Evolutionary conservation across 352 stramenopile genomes (phyloP), one percentile per base, ranked within the genome.

Genomic region (Globisporangium radiosum): DNA sequence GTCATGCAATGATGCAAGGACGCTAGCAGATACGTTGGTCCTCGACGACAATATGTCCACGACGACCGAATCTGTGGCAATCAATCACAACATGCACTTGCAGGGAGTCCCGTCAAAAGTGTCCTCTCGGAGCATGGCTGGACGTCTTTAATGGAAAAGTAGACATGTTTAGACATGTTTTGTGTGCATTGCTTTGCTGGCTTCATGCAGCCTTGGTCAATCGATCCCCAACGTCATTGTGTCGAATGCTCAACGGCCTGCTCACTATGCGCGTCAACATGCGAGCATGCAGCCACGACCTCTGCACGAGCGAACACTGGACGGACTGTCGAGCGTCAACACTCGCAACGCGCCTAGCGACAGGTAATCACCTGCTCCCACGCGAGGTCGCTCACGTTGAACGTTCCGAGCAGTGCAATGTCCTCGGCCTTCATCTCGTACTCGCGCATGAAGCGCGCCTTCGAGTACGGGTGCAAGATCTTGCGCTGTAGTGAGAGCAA

Each of bases 291-390:
- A 33, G 33, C 33, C 6, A 33, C 48, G 37, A 33, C 25, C 2
- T 33, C 25, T 33, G 25, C 25, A 33, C 25, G 25, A 33, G 25
- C 1, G 25, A 33, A 33, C 25, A 33, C 25, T 33, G 25, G 25
- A 33, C 25, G 3, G 25, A 33, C 25, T 33, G 25, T 33, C 25
- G 25, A 33, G 25, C 25, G 25, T 33, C 25, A 33, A 33, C 25
- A 33, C 25, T 33, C 25, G 25, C 25, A 33, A 33, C 25, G 13
- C 33, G 14, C 47, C 45, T 66, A 83, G 57, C 73, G 74, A 61
- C 72, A 84, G 17, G 65, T 74, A 57, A 81, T 66, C 36, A 84
- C 63, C 25, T 84, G 70, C 43, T 75, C 65, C 74, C 74, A 84
- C 0, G 65, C 67, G 15, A 81, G 60, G 53, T 84, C 74, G n/a